Evolutionary conservation across 1,284 basidiomycete species (phyloP).

Genomic region (Malassezia nana): DNA sequence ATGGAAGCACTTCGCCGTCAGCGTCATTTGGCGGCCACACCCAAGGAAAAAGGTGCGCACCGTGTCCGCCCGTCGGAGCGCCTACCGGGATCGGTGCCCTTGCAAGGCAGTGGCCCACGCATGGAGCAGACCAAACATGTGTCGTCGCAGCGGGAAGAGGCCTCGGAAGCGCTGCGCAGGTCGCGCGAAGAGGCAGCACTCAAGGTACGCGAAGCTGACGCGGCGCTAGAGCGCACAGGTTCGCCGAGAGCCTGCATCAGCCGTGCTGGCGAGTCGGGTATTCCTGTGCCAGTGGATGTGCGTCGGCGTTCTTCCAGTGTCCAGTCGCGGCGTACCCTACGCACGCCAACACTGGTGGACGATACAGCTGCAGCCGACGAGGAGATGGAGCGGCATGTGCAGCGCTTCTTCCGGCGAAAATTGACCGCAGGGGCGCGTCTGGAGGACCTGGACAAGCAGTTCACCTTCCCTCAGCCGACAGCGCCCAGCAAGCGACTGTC

Average conservation of each 20-base stretch:
- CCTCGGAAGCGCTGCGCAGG: not conserved
- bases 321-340: conserved; percentile 5
- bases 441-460: conserved; percentile 74
- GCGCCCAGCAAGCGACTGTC: conserved; percentile 61
- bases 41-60: not conserved
- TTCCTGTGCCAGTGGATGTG: not conserved
- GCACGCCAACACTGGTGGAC: conserved; percentile 52
- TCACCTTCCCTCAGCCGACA: conserved; percentile 83
- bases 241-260: not conserved
- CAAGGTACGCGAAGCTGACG: not conserved
- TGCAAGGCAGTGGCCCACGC: not conserved
- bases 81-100: not conserved
- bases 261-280: not conserved
- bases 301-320: conserved; percentile 13
- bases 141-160: not conserved
- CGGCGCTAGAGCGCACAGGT: too few species aligned
- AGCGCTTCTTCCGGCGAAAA: conserved; percentile 76
- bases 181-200: not conserved
- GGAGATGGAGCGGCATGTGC: conserved; percentile 92
- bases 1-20: conserved; percentile 15
- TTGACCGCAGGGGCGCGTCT: conserved; percentile 66
- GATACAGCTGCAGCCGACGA: conserved; percentile 85
- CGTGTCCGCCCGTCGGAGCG: not conserved
- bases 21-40: not conserved
- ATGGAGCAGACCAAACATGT: not conserved